These are phyloP conservation scores for Aspergillus sp. DNA, from an alignment of 2,329 filamentous ascomycete genomes.

Conservation along the genomic window DNA sequence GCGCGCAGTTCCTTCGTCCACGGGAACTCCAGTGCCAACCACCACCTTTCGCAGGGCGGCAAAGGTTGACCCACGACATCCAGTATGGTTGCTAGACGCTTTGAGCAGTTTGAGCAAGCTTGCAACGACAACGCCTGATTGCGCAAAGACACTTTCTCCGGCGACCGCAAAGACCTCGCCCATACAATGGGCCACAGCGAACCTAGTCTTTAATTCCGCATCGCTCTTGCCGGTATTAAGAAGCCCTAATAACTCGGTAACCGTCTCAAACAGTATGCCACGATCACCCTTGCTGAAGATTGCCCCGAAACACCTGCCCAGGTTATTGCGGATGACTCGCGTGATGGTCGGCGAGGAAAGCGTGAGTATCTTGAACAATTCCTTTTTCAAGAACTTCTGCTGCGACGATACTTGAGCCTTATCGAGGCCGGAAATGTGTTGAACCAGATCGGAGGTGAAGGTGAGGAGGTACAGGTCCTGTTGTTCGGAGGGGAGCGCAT, in stretches of 20 bases:
- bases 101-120: slow-evolving; percentile 79
- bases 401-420: slow-evolving; percentile 81
- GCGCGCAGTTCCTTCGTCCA: slow-evolving; percentile 82
- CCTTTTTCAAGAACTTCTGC: slow-evolving; percentile 89
- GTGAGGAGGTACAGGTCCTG: slow-evolving; percentile 92
- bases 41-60: slow-evolving; percentile 73
- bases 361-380: slow-evolving; percentile 89
- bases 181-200: slow-evolving; percentile 83
- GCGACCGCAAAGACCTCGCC: slow-evolving; percentile 89
- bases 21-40: slow-evolving; percentile 70
- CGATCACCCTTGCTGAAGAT: slow-evolving; percentile 84
- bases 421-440: slow-evolving; percentile 71
- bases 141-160: slow-evolving; percentile 85
- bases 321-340: slow-evolving; percentile 83
- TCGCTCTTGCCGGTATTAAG: slow-evolving; percentile 75
- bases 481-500: slow-evolving; percentile 86
- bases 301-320: slow-evolving; percentile 79
- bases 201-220: slow-evolving; percentile 74
- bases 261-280: slow-evolving; percentile 89
- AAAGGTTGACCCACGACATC: slow-evolving; percentile 77
- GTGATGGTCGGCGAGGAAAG: slow-evolving; percentile 79
- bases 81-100: slow-evolving; percentile 74
- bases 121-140: slow-evolving; percentile 73
- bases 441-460: slow-evolving; percentile 79
- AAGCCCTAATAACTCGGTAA: slow-evolving; percentile 80